Base-by-base conservation (phyloP, 768 basidiomycete species). In the Phylloporus arenicola region DNA sequence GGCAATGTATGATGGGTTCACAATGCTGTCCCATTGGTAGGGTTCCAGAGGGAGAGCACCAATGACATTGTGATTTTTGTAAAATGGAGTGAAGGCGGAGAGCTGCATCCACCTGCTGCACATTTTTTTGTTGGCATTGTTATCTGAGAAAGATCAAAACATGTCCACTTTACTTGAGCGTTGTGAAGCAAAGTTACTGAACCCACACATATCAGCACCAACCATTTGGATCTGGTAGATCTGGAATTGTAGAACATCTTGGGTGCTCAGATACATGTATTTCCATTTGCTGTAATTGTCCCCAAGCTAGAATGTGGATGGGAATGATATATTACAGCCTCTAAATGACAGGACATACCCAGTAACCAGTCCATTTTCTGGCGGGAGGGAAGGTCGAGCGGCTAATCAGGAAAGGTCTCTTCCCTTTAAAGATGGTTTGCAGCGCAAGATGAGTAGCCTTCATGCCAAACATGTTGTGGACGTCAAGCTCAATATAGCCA, bases 61-160 rank as follows among this genome's bases (percentile, higher is more conserved):
- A 47, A 70, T 72, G 29, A 73, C 66, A 54, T 87, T 87, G 64
- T 91, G 89, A 64, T 91, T 92, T 45, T 88, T 74, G 65, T 81
- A 89, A 73, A 92, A 92, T 6, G 88, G 88, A 24, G 77, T 77
- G 64, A 91, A 91, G 1, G 88, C 88, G 3, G 84, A 75, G n/a
- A 90, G 75, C 63, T 85, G 82, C 87, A 88, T 89, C 89, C 89
- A 92, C 16, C 89, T 78, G 54, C 82, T 83, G 67, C 86, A 87
- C 10, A 92, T 74, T 63, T 90, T 87, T 64, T 91, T 88, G 57
- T 88, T 79, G 8, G 83, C 82, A 63, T 90, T 88, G 3, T 72
- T 79, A 53, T 51, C 61, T 64, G 43, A 31, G 6, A 31, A n/a
- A n/a, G 14, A 17, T 53, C 47, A 4, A 10, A 6, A 39, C 51